Evolutionary conservation across 2,329 filamentous ascomycete genomes (phyloP), one percentile per base, ranked within the genome.

Genomic region (Alternaria sp.): DNA sequence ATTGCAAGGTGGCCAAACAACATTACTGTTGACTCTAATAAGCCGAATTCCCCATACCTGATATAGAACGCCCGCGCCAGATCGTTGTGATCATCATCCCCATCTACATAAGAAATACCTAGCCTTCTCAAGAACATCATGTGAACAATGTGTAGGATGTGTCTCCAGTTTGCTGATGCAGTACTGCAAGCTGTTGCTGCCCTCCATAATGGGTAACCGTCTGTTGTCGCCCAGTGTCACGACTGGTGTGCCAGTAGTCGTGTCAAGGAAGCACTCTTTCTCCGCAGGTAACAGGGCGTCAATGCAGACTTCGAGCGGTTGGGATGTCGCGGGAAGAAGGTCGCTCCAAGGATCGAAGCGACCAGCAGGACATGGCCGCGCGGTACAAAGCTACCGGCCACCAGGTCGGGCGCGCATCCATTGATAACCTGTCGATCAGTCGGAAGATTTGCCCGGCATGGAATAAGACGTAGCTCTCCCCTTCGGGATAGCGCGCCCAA

Each of bases 371-470:
- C 50, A 58, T 31, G 14, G 50, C 52, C 13, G 55, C 50, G 14
- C 55, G 55, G 24, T 58, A 58, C 5, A 58, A 36, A 8, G 55
- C 55, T 21, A 54, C 23, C 11, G 55, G 55, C 55, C 55, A 58
- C 55, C 55, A 58, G 8, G 36, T 49, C 6, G 55, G 55, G 21
- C 55, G 50, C 17, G 36, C n/a, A 17, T 54, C 50, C n/a, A 49
- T 5, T 7, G 55, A 23, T 21, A 54, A 28, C 5, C 29, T 54
- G 10, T 58, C 55, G 23, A 58, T 42, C 4, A 58, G 42, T 26
- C 55, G 36, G 42, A 58, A 58, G 23, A 58, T 44, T 33, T 58
- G 55, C 5, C 55, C 55, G 3, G 55, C 55, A 42, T 58, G 55
- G 7, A 58, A 58, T 4, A 58, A 41, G 2, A 58, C 41, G 24